Percentiles rank a stretch among this genome's conserved stretches.
Evolutionary conservation across 441 rosid species (phyloP).

Genomic region (Rhodomyrtus psidioides): DNA sequence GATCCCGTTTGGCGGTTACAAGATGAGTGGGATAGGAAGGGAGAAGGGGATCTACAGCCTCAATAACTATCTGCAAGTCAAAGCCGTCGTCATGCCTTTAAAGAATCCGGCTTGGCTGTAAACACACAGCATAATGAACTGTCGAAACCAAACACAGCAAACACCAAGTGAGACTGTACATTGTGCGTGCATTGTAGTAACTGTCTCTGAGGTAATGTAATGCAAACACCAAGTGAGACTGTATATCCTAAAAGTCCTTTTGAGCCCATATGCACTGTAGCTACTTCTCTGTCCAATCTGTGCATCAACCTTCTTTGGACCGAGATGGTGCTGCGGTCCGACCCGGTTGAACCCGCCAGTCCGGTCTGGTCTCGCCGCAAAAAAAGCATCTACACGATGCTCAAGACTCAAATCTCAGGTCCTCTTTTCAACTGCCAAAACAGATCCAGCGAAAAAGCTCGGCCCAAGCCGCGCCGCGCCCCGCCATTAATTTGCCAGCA

Average conservation of each 20-base stretch:
- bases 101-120: not conserved
- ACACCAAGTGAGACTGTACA: not conserved
- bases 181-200: not conserved
- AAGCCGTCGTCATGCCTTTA: not conserved
- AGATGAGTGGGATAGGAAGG: not conserved
- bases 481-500: not conserved
- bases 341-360: not conserved
- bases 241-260: not conserved
- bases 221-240: too few relatives aligned
- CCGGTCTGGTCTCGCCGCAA: not conserved
- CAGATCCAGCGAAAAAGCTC: not conserved
- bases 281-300: not conserved
- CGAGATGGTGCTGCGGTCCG: not conserved
- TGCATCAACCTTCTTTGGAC: not conserved
- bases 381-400: not conserved
- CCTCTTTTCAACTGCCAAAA: not conserved
- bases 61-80: not conserved
- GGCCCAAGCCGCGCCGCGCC: not conserved
- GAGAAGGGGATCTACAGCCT: conserved; percentile 1
- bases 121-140: not conserved
- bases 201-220: not conserved
- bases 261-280: not conserved
- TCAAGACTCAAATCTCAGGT: not conserved
- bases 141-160: not conserved
- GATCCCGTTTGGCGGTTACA: not conserved